A percentile compares a stretch with the other conserved stretches of the same genome.
These are phyloP conservation scores for Ilex asprella DNA, from an alignment of 257 asterid genomes.

Conservation along the genomic window DNA sequence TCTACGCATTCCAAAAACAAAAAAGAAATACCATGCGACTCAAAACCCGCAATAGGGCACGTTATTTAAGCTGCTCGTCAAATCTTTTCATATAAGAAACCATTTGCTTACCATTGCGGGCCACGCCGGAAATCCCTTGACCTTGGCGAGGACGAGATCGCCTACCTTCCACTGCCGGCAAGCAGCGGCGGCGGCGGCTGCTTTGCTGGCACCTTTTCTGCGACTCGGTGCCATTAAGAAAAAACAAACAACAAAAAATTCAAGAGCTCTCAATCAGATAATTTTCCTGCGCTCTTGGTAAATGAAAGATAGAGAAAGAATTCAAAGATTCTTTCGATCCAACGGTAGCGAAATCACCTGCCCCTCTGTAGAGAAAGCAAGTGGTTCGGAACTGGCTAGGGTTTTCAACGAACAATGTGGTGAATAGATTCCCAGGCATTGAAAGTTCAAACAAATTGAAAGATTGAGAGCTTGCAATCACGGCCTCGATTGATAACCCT, in stretches of 20 bases:
- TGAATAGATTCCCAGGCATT: slow-evolving; percentile 34
- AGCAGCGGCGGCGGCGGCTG: slow-evolving; percentile 64
- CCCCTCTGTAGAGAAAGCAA: slow-evolving; percentile 18
- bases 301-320: too few species aligned
- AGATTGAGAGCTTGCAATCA: too few species aligned
- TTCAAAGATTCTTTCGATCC: too few species aligned
- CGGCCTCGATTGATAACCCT: too few species aligned
- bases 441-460: slow-evolving; percentile 14
- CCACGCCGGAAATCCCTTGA: slow-evolving; percentile 93
- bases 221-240: slow-evolving; percentile 72
- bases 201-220: slow-evolving; percentile 58
- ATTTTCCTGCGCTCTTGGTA: slow-evolving; percentile 2
- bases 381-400: slow-evolving; percentile 15
- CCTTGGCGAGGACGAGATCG: slow-evolving; percentile 94
- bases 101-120: slow-evolving; percentile 44
- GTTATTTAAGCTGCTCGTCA: too few species aligned
- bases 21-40: too few species aligned
- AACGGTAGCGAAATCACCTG: slow-evolving; percentile 15
- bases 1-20: too few species aligned
- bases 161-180: slow-evolving; percentile 76
- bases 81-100: too few species aligned
- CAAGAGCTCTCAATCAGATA: slow-evolving; percentile 4
- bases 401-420: slow-evolving; percentile 10
- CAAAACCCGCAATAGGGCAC: too few species aligned
- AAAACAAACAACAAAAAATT: slow-evolving; percentile 3